A percentile compares a stretch with the other conserved stretches of the same genome.
Conservation (phyloP, 495 filamentous ascomycete species). For the Rusavskia elegans region DNA sequence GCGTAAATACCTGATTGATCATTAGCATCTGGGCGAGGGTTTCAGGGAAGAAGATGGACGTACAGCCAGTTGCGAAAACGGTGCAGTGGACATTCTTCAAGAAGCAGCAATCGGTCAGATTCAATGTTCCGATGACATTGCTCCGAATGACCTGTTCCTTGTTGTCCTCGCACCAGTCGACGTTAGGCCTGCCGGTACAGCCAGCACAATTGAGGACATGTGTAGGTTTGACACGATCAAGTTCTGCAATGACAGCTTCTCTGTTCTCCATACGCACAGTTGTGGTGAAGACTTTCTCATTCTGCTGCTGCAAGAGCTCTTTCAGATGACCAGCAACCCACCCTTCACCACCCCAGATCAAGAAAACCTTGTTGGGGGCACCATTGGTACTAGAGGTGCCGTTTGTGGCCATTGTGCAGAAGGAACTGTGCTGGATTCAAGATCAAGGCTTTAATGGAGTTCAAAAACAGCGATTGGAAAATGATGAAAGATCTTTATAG, state of each 20-base stretch:
- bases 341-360: conserved; percentile 46
- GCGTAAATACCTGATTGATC: conserved; percentile 7
- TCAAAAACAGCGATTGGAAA: too few species aligned
- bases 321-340: conserved; percentile 52
- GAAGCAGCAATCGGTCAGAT: conserved; percentile 43
- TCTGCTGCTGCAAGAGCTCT: conserved; percentile 40
- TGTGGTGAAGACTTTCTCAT: conserved; percentile 40
- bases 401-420: not conserved
- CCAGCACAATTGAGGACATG: conserved; percentile 50
- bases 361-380: conserved; percentile 17
- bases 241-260: conserved; percentile 35
- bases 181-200: conserved; percentile 51
- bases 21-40: not conserved
- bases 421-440: too few species aligned
- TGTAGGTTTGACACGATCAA: conserved; percentile 40
- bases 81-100: conserved; percentile 40
- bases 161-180: conserved; percentile 57
- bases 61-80: conserved; percentile 49
- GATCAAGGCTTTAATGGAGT: too few species aligned
- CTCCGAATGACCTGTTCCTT: conserved; percentile 46
- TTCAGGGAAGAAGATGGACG: conserved; percentile 26
- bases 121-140: conserved; percentile 47
- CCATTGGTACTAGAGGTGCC: not conserved
- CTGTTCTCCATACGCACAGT: conserved; percentile 47
- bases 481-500: too few species aligned